Evolutionary conservation across 2,329 filamentous ascomycete genomes (phyloP).

Genomic region (Ilyonectria sp.): DNA sequence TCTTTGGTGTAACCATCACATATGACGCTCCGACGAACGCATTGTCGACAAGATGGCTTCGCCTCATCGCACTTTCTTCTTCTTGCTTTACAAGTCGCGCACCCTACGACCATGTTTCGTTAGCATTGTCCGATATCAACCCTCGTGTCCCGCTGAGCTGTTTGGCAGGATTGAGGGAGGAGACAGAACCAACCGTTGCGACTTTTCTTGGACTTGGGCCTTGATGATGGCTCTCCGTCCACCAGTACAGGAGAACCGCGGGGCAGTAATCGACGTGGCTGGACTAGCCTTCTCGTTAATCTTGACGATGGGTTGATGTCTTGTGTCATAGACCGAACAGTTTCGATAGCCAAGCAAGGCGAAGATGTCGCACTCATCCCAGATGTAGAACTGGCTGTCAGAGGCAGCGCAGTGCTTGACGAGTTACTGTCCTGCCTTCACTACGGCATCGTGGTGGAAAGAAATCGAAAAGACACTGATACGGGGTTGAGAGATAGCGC

Average conservation of each 20-base stretch:
- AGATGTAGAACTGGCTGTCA: no score
- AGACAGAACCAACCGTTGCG: slow-evolving; percentile 26
- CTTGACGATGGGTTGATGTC: no score
- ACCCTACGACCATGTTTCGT: slow-evolving; percentile 17
- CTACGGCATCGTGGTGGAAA: no score
- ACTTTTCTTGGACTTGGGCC: slow-evolving; percentile 26
- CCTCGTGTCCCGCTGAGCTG: not conserved
- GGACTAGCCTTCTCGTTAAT: not conserved
- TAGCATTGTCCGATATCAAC: not conserved
- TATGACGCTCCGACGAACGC: slow-evolving; percentile 14
- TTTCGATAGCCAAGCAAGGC: no score
- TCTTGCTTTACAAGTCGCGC: slow-evolving; percentile 30
- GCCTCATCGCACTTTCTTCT: slow-evolving; percentile 34
- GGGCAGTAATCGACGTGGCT: slow-evolving; percentile 10
- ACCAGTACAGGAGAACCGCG: not conserved
- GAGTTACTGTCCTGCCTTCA: no score
- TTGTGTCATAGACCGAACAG: no score
- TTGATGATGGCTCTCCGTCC: not conserved
- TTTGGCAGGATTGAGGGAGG: not conserved
- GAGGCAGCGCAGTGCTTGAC: no score
- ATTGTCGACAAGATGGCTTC: slow-evolving; percentile 33
- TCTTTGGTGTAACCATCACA: slow-evolving; percentile 32
- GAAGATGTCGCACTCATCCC: no score
- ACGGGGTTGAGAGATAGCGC: no score
- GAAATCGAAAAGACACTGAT: no score